phyloP scores from a whole-genome alignment of 2,329 filamentous ascomycete species.

The Pestalotiopsis sp. region DNA sequence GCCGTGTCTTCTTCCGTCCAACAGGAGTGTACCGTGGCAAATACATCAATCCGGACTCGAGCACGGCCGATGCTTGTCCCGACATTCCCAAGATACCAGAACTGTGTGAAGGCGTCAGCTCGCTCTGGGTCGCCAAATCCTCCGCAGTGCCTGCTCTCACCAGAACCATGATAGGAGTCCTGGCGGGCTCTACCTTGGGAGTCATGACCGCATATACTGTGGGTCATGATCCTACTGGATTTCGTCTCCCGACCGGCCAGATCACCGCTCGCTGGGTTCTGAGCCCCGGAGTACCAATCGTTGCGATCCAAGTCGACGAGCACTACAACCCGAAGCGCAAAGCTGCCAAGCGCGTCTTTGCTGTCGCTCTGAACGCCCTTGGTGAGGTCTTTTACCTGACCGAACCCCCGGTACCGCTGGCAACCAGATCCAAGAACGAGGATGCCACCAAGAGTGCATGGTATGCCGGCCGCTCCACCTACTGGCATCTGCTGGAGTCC shows the following conservation, averaged over 20 bases:
- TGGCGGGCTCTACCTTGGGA: slow-evolving; percentile 82
- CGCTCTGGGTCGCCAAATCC: slow-evolving; percentile 90
- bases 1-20: slow-evolving; percentile 77
- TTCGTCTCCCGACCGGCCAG: slow-evolving; percentile 71
- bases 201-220: slow-evolving; percentile 82
- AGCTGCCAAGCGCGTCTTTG: slow-evolving; percentile 76
- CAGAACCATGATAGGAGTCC: slow-evolving; percentile 76
- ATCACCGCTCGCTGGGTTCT: slow-evolving; percentile 88
- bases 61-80: slow-evolving; percentile 62
- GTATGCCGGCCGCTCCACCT: slow-evolving; percentile 76
- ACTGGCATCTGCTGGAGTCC: slow-evolving; percentile 79
- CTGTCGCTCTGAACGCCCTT: slow-evolving; percentile 89
- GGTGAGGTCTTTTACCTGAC: slow-evolving; percentile 89
- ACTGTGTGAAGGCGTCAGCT: slow-evolving; percentile 71
- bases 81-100: slow-evolving; percentile 79
- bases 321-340: slow-evolving; percentile 74
- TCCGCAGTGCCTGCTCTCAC: slow-evolving; percentile 71
- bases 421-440: slow-evolving; percentile 51
- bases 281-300: slow-evolving; percentile 89
- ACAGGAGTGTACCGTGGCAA: slow-evolving; percentile 75
- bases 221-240: slow-evolving; percentile 59
- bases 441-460: slow-evolving; percentile 72
- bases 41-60: slow-evolving; percentile 67
- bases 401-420: slow-evolving; percentile 63
- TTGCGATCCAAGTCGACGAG: slow-evolving; percentile 83